phyloP scores from a whole-genome alignment of 257 asterid genomes.

The Misopates orontium region DNA sequence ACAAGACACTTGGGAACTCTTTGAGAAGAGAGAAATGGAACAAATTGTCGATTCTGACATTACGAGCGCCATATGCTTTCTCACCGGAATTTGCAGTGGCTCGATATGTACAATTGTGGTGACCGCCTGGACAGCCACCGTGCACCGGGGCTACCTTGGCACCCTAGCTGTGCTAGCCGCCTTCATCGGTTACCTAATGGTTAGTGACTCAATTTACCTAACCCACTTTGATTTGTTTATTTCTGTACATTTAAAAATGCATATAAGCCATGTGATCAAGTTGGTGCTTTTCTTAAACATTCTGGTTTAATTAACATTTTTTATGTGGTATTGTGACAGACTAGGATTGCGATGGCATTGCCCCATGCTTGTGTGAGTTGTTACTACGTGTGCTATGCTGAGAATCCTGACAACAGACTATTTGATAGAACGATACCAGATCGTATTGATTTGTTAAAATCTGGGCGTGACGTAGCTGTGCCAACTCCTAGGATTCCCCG shows the following conservation, averaged over 20 bases:
- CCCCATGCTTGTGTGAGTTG: conserved; percentile 96
- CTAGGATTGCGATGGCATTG: conserved; percentile 96
- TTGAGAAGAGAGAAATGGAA: conserved; percentile 70
- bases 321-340: conserved; percentile 45
- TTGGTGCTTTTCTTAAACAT: conserved; percentile 16
- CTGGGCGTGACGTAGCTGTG: conserved; percentile 54
- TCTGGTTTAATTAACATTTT: conserved; percentile 20
- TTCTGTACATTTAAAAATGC: conserved; percentile 5
- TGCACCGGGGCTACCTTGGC: conserved; percentile 67
- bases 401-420: conserved; percentile 71
- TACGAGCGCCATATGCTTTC: conserved; percentile 88
- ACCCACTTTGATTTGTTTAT: conserved; percentile 2
- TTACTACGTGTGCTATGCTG: conserved; percentile 94
- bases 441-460: conserved; percentile 48
- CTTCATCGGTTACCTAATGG: conserved; percentile 94
- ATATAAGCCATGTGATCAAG: conserved; percentile 27
- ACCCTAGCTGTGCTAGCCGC: conserved; percentile 72
- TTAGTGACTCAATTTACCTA: conserved; percentile 32
- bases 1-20: conserved; percentile 93
- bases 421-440: conserved; percentile 68
- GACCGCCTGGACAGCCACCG: conserved; percentile 77
- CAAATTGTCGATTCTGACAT: conserved; percentile 85
- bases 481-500: conserved; percentile 84
- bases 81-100: conserved; percentile 91
- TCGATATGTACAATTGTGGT: conserved; percentile 81